Evolutionary conservation across 345 rosid genomes (phyloP).

Genomic region (Theobroma cacao): DNA sequence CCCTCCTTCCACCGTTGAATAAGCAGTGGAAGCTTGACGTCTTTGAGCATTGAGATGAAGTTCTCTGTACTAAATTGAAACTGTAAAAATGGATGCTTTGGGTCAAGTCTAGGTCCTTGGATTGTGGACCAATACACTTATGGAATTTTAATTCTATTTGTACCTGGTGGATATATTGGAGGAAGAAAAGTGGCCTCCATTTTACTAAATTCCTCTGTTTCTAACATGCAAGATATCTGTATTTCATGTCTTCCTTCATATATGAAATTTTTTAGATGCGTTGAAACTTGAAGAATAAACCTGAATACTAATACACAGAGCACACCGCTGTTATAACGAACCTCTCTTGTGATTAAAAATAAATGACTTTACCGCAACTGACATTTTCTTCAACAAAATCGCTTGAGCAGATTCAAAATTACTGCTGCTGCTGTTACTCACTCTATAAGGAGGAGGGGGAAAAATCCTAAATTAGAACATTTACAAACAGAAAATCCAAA

Average conservation of each 20-base stretch:
- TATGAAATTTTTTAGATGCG: not conserved
- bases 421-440: constrained; percentile 32
- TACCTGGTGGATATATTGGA: not conserved
- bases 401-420: constrained; percentile 42
- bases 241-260: not conserved
- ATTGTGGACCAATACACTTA: not conserved
- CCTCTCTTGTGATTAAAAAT: not conserved
- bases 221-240: not conserved
- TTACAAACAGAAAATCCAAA: constrained; percentile 32
- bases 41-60: not conserved
- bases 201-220: not conserved
- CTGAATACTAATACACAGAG: not conserved
- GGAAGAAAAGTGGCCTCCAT: not conserved
- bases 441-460: constrained; percentile 18
- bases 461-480: constrained; percentile 27
- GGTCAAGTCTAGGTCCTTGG: not conserved
- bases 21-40: not conserved
- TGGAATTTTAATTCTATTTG: not conserved
- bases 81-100: not conserved
- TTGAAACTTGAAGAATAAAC: not conserved
- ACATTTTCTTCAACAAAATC: constrained; percentile 38
- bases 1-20: not conserved
- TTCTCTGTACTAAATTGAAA: not conserved
- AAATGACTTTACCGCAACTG: not conserved
- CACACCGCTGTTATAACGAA: not conserved